Percentiles rank a stretch among this genome's conserved stretches.
These are phyloP conservation scores for Eucalyptus marginata DNA, from an alignment of 345 rosid species.

Conservation along the genomic window DNA sequence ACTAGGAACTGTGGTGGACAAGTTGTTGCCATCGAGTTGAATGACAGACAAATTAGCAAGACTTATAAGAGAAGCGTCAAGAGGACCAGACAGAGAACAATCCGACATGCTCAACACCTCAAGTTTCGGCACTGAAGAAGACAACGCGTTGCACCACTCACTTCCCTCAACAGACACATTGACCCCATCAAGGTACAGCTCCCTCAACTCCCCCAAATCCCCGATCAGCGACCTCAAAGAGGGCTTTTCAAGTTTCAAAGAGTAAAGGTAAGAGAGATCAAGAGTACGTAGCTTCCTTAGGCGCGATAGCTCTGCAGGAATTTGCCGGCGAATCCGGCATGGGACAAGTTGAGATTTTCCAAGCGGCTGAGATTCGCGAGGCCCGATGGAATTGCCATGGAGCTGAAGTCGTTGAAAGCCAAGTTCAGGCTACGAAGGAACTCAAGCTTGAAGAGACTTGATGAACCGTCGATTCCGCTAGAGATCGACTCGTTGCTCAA, in stretches of 20 bases:
- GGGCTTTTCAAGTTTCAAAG: slow-evolving; percentile 1
- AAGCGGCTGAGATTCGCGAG: slow-evolving; percentile 14
- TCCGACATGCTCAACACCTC: slow-evolving; percentile 10
- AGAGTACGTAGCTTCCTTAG: slow-evolving; percentile 8
- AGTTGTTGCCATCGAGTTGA: not conserved
- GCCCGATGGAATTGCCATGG: slow-evolving; percentile 1
- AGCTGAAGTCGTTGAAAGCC: slow-evolving; percentile 11
- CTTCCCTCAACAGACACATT: slow-evolving; percentile 2
- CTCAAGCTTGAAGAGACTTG: slow-evolving; percentile 12
- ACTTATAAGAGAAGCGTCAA: not conserved
- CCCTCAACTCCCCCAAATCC: not conserved
- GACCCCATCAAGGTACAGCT: slow-evolving; percentile 9
- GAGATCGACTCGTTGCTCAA: slow-evolving; percentile 18
- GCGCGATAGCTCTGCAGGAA: slow-evolving; percentile 12
- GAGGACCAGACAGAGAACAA: slow-evolving; percentile 17
- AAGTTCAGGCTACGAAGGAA: slow-evolving; percentile 22
- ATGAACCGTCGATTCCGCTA: slow-evolving; percentile 7
- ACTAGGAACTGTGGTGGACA: slow-evolving; percentile 3
- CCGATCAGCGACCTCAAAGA: slow-evolving; percentile 2
- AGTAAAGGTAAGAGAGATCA: not conserved
- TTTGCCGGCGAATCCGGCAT: slow-evolving; percentile 15
- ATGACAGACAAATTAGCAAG: slow-evolving; percentile 6
- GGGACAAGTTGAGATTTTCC: slow-evolving; percentile 19
- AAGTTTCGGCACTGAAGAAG: slow-evolving; percentile 1
- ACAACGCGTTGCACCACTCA: slow-evolving; percentile 18